Evolutionary conservation across 2,329 filamentous ascomycete genomes (phyloP).

Genomic region (Amauroascus niger): DNA sequence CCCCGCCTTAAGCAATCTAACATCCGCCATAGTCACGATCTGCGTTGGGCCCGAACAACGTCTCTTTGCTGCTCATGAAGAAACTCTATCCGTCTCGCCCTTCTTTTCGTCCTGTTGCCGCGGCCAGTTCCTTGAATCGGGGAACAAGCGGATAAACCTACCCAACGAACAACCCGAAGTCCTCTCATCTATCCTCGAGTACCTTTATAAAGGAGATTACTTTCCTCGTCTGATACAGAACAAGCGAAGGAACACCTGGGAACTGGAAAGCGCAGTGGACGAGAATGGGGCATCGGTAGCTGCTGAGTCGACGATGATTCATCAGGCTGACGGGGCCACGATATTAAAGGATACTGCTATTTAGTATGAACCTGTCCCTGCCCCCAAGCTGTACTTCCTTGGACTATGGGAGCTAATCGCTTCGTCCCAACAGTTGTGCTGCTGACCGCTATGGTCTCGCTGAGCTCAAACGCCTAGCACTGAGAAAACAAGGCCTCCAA

Average conservation of each 20-base stretch:
- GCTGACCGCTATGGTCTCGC: conserved; percentile 75
- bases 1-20: conserved; percentile 40
- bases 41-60: conserved; percentile 71
- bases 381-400: background rate
- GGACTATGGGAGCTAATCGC: background rate
- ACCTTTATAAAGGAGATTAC: conserved; percentile 90
- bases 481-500: conserved; percentile 83
- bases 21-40: conserved; percentile 66
- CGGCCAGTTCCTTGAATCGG: conserved; percentile 52
- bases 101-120: conserved; percentile 63
- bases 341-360: conserved; percentile 83
- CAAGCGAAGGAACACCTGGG: conserved; percentile 70
- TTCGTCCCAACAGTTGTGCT: conserved; percentile 48
- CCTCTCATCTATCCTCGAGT: conserved; percentile 83
- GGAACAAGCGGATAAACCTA: conserved; percentile 63
- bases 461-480: conserved; percentile 71
- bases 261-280: conserved; percentile 56
- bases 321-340: conserved; percentile 53
- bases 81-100: conserved; percentile 66
- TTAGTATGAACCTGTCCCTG: conserved; percentile 45
- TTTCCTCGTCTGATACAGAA: conserved; percentile 74
- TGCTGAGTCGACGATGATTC: conserved; percentile 57
- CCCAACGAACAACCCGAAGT: conserved; percentile 82
- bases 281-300: conserved; percentile 26
- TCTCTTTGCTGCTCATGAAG: conserved; percentile 85